Evolutionary conservation across 108 stramenopile genomes (phyloP).

Genomic region (Pseudonitzschia pungens): DNA sequence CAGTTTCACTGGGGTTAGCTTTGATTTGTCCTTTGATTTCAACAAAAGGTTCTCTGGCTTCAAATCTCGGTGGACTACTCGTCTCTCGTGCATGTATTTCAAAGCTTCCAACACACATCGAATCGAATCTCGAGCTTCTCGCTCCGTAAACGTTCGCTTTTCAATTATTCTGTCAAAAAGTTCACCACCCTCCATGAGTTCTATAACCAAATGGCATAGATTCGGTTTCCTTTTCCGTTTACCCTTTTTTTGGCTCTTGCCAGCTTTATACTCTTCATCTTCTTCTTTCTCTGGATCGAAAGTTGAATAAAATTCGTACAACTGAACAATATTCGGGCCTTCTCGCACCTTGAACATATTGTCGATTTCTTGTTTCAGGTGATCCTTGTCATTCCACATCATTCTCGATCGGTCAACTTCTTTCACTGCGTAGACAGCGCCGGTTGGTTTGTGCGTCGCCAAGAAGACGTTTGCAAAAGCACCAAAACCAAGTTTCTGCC

Average conservation of each 20-base stretch:
- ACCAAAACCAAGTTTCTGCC: slow-evolving; percentile 68
- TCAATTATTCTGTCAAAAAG: slow-evolving; percentile 92
- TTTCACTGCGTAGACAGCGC: slow-evolving; percentile 68
- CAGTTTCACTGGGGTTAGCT: slow-evolving; percentile 78
- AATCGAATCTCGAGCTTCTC: slow-evolving; percentile 61
- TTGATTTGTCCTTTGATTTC: slow-evolving; percentile 17
- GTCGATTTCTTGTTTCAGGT: slow-evolving; percentile 67
- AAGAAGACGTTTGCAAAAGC: slow-evolving; percentile 79
- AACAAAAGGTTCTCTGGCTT: slow-evolving; percentile 70
- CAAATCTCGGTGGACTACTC: slow-evolving; percentile 74
- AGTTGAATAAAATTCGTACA: slow-evolving; percentile 67
- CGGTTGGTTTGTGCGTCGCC: slow-evolving; percentile 54
- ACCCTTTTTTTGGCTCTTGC: not conserved
- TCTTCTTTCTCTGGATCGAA: not conserved
- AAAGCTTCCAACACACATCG: slow-evolving; percentile 69
- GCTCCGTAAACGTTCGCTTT: slow-evolving; percentile 73
- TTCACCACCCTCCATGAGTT: slow-evolving; percentile 88
- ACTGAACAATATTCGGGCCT: slow-evolving; percentile 83
- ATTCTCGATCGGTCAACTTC: slow-evolving; percentile 72
- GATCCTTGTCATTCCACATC: slow-evolving; percentile 59
- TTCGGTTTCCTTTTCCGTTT: slow-evolving; percentile 31
- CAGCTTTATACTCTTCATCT: not conserved
- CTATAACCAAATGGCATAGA: slow-evolving; percentile 78
- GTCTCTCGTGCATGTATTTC: slow-evolving; percentile 78
- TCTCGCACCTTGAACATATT: slow-evolving; percentile 52